A percentile compares a stretch with the other conserved stretches of the same genome.
These are phyloP conservation scores for Diphasiastrum complanatum DNA, from an alignment of 83 land plant species.

Conservation along the genomic window DNA sequence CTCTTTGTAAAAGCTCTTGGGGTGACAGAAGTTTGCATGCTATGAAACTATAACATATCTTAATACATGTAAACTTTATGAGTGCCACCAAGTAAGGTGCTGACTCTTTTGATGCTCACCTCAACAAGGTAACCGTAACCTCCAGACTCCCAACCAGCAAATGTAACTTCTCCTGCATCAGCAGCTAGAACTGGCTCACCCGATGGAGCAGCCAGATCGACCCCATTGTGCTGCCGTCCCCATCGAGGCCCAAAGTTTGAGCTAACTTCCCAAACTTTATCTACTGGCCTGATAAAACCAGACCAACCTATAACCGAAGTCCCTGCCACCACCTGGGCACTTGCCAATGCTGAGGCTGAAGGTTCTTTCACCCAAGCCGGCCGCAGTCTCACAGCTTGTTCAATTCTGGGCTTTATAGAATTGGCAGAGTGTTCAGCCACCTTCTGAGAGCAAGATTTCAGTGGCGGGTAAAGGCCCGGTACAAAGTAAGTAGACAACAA, in stretches of 20 bases:
- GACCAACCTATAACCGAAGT: conserved; percentile 1
- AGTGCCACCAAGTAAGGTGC: neutral
- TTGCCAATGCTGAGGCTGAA: conserved; percentile 1
- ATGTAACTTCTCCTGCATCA: conserved; percentile 19
- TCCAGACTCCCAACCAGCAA: conserved; percentile 20
- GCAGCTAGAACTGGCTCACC: conserved; percentile 23
- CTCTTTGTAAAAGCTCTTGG: no score
- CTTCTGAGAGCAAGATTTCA: no score
- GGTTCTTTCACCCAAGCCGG: conserved; percentile 18
- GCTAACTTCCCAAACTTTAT: conserved; percentile 14
- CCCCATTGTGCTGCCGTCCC: conserved; percentile 20
- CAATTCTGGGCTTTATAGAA: no score
- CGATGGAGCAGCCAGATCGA: conserved; percentile 22
- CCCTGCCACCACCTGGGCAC: conserved; percentile 7
- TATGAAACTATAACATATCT: neutral
- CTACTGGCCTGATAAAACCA: conserved; percentile 17
- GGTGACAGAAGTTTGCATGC: neutral
- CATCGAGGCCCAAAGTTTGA: conserved; percentile 20
- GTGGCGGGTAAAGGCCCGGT: no score
- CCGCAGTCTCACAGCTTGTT: no score
- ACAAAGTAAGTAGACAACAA: no score
- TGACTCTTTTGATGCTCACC: neutral
- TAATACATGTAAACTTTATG: neutral
- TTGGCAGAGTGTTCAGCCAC: no score
- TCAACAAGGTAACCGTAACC: conserved; percentile 18